phyloP scores from a whole-genome alignment of 257 asterid species.

The Nyctanthes arbortristis region DNA sequence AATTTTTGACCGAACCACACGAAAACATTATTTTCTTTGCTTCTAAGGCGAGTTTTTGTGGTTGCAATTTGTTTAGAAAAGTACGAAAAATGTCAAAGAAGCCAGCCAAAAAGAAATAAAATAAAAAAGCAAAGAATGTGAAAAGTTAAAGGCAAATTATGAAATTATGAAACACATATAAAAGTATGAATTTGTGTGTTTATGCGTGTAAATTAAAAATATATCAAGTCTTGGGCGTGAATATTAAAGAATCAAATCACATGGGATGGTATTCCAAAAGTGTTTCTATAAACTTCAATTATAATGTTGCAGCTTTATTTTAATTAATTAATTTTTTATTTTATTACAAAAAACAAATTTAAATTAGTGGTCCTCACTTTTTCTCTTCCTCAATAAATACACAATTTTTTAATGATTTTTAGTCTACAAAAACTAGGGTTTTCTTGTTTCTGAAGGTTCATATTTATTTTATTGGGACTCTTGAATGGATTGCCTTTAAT shows the following conservation, averaged over 20 bases:
- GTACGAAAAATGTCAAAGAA: background rate
- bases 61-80: background rate
- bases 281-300: slow-evolving; percentile 45
- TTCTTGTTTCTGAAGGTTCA: background rate
- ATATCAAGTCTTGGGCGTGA: slow-evolving; percentile 43
- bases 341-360: background rate
- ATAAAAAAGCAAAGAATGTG: background rate
- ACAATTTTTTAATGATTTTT: background rate
- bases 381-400: background rate
- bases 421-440: background rate
- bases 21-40: background rate
- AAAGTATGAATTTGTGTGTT: background rate
- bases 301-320: slow-evolving; percentile 44
- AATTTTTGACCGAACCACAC: no score
- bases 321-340: background rate
- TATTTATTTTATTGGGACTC: background rate
- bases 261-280: slow-evolving; percentile 49
- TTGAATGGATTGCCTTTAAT: background rate
- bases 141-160: background rate
- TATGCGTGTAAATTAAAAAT: background rate
- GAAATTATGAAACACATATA: background rate
- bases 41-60: background rate
- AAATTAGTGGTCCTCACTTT: background rate
- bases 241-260: slow-evolving; percentile 58
- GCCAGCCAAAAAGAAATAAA: background rate